These are phyloP conservation scores for Myrica gale DNA, from an alignment of 306 rosid genomes.

Conservation along the genomic window DNA sequence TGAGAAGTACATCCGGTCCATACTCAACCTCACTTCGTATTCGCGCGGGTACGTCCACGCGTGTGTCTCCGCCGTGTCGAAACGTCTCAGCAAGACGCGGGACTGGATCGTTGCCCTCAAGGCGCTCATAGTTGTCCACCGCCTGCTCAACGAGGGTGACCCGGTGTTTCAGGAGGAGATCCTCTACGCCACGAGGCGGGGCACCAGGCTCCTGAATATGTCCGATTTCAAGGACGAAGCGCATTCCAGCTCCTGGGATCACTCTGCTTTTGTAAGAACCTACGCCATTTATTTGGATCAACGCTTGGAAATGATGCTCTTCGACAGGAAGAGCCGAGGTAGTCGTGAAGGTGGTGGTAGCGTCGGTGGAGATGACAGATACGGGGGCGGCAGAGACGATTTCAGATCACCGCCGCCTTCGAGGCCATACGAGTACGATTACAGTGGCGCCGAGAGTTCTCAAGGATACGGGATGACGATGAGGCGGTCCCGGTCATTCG, in stretches of 20 bases:
- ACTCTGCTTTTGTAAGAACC: slow-evolving; percentile 84
- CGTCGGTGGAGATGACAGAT: slow-evolving; percentile 40
- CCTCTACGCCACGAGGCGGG: slow-evolving; percentile 81
- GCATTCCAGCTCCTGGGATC: slow-evolving; percentile 97
- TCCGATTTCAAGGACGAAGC: slow-evolving; percentile 94
- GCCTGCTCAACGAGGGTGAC: slow-evolving; percentile 78
- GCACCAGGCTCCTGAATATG: slow-evolving; percentile 82
- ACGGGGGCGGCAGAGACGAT: slow-evolving; percentile 58
- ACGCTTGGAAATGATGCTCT: slow-evolving; percentile 72
- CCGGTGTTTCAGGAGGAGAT: slow-evolving; percentile 83
- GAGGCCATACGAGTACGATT: slow-evolving; percentile 59
- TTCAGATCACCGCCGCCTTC: slow-evolving; percentile 72
- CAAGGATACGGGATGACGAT: slow-evolving; percentile 50
- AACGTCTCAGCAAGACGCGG: slow-evolving; percentile 85
- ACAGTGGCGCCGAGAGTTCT: slow-evolving; percentile 51
- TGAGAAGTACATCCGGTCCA: slow-evolving; percentile 82
- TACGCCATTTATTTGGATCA: slow-evolving; percentile 90
- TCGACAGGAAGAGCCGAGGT: slow-evolving; percentile 46
- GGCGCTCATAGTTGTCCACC: slow-evolving; percentile 68
- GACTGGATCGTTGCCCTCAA: slow-evolving; percentile 98
- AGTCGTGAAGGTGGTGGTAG: slow-evolving; percentile 23
- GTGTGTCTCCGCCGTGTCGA: slow-evolving; percentile 70
- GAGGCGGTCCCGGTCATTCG: slow-evolving; percentile 83
- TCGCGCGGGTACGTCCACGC: slow-evolving; percentile 85
- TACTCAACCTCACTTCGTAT: slow-evolving; percentile 61